These are phyloP conservation scores for Cenchrus americanus DNA, from an alignment of 176 grass and related monocot species.

Conservation along the genomic window DNA sequence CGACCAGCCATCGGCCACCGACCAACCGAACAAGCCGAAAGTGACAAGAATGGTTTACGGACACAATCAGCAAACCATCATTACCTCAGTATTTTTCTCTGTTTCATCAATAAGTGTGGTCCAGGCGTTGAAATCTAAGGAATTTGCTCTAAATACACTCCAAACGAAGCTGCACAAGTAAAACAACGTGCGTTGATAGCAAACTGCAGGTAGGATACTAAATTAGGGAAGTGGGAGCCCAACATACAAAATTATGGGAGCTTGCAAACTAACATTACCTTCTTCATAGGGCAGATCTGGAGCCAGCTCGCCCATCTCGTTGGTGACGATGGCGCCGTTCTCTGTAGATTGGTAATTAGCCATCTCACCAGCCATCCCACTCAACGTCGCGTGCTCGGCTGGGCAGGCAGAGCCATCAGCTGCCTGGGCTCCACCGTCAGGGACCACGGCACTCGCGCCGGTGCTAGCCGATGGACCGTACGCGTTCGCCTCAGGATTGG, in stretches of 20 bases:
- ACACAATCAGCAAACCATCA: not conserved
- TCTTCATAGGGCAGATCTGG: slow-evolving; percentile 66
- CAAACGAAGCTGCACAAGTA: slow-evolving; percentile 64
- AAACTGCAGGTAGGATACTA: slow-evolving; percentile 18
- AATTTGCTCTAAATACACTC: slow-evolving; percentile 66
- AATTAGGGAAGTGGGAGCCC: too few relatives aligned
- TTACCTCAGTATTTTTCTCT: slow-evolving; percentile 81
- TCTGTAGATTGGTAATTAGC: slow-evolving; percentile 68
- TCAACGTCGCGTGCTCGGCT: slow-evolving; percentile 51
- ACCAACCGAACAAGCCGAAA: too few relatives aligned
- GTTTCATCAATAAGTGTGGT: slow-evolving; percentile 91
- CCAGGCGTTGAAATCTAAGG: slow-evolving; percentile 91
- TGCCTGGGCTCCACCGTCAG: slow-evolving; percentile 27
- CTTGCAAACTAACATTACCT: slow-evolving; percentile 47
- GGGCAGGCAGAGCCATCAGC: slow-evolving; percentile 38
- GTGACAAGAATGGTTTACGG: not conserved
- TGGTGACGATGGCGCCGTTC: slow-evolving; percentile 50
- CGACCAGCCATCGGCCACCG: too few relatives aligned
- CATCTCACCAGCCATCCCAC: slow-evolving; percentile 53
- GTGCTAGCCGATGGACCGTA: not conserved
- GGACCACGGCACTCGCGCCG: not conserved
- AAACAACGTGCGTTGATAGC: not conserved
- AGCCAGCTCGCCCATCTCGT: slow-evolving; percentile 40
- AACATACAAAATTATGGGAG: not conserved
- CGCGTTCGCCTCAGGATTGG: slow-evolving; percentile 43